These are phyloP conservation scores for Hysterium pulicare DNA, from an alignment of 2,329 filamentous ascomycete species.

Conservation along the genomic window DNA sequence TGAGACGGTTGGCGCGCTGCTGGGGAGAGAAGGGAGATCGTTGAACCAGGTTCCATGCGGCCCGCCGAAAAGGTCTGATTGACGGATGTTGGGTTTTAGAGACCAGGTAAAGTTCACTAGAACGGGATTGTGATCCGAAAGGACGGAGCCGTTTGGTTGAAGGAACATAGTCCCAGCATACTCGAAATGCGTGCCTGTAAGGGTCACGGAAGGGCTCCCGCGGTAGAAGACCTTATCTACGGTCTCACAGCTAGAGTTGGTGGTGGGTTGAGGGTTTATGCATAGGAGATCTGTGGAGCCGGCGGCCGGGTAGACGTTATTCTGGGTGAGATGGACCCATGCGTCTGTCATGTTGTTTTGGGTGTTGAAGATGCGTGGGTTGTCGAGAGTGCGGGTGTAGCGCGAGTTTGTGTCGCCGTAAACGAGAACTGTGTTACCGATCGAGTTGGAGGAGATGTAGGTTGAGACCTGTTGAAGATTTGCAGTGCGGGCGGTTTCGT, in stretches of 20 bases:
- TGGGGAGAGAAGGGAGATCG: too few relatives aligned
- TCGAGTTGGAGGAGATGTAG: conserved; percentile 55
- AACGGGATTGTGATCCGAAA: conserved; percentile 65
- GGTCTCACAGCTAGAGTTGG: conserved; percentile 54
- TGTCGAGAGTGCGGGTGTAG: conserved; percentile 57
- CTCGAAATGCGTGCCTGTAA: conserved; percentile 50
- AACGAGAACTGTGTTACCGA: conserved; percentile 60
- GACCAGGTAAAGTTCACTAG: conserved; percentile 51
- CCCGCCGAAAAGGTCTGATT: too few relatives aligned
- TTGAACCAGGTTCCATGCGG: too few relatives aligned
- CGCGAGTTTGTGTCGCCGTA: conserved; percentile 65
- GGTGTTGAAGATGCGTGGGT: conserved; percentile 49
- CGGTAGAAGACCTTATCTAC: conserved; percentile 67
- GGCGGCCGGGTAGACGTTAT: conserved; percentile 15
- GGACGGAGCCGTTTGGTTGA: conserved; percentile 53
- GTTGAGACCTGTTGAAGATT: conserved; percentile 59
- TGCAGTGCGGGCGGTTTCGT: conserved; percentile 54
- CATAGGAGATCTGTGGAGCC: conserved; percentile 44
- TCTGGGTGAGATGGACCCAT: conserved; percentile 55
- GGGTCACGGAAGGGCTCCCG: conserved; percentile 44
- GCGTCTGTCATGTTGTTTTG: conserved; percentile 55
- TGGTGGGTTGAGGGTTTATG: conserved; percentile 54
- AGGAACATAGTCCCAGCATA: conserved; percentile 59
- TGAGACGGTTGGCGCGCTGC: too few relatives aligned
- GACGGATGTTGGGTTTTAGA: too few relatives aligned